These are phyloP conservation scores for Theobroma grandiflorum DNA, from an alignment of 441 rosid genomes.

Conservation along the genomic window DNA sequence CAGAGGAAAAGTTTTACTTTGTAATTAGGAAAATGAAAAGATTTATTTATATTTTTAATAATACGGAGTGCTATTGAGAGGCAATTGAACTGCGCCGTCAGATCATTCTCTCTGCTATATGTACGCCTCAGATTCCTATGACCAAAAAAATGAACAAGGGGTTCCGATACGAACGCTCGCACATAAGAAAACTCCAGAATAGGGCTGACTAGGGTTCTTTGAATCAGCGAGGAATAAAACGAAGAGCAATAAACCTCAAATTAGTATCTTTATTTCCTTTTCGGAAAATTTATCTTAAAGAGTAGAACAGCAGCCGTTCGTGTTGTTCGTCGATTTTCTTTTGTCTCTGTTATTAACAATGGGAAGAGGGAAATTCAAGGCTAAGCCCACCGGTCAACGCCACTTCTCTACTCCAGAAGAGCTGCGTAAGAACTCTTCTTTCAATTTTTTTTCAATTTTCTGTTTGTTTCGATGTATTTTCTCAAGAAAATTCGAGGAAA, in stretches of 20 bases:
- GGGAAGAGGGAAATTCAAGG: slow-evolving; percentile 99
- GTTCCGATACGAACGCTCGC: not conserved
- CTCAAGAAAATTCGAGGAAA: not conserved
- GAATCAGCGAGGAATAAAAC: not conserved
- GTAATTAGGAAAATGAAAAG: no score
- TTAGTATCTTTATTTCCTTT: not conserved
- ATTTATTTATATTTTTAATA: no score
- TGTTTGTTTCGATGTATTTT: not conserved
- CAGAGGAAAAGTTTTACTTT: no score
- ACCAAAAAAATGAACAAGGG: not conserved
- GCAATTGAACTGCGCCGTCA: not conserved
- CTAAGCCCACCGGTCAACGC: slow-evolving; percentile 98
- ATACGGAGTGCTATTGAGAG: no score
- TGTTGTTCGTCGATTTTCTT: not conserved
- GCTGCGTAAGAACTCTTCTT: slow-evolving; percentile 59
- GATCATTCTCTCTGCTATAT: slow-evolving; percentile 2
- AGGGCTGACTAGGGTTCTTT: slow-evolving; percentile 14
- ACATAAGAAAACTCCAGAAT: not conserved
- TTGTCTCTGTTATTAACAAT: slow-evolving; percentile 38
- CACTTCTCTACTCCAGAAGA: slow-evolving; percentile 91
- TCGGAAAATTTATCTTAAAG: slow-evolving; percentile 4
- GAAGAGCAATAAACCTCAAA: not conserved
- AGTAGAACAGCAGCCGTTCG: not conserved
- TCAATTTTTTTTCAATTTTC: not conserved
- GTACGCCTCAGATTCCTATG: not conserved